A percentile compares a stretch with the other conserved stretches of the same genome.
Evolutionary conservation across 192 early-diverging fungal genomes (phyloP).

Genomic region (Cetraspora pellucida): DNA sequence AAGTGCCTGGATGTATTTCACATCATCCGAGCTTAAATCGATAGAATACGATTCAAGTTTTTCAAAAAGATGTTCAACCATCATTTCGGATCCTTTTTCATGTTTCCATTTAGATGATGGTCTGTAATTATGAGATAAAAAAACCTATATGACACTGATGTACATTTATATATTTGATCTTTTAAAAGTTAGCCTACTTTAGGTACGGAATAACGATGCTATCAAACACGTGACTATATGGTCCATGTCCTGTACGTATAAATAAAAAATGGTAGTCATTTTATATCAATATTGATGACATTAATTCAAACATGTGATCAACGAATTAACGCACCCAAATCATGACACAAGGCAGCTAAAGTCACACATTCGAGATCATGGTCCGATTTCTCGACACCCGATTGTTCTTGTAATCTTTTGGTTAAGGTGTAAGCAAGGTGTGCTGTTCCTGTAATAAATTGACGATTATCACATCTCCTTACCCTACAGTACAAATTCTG

Average conservation of each 20-base stretch:
- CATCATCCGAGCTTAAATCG: constrained; percentile 61
- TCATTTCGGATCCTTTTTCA: constrained; percentile 80
- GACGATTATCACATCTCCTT: no score
- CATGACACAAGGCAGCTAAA: constrained; percentile 92
- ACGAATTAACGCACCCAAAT: constrained; percentile 61
- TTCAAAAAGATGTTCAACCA: constrained; percentile 81
- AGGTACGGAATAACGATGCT: constrained; percentile 78
- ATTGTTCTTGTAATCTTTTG: constrained; percentile 72
- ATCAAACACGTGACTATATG: constrained; percentile 96
- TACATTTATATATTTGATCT: not conserved
- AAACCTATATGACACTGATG: not conserved
- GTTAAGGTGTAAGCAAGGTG: constrained; percentile 79
- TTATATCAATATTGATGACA: no score
- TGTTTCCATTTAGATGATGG: constrained; percentile 68
- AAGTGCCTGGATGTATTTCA: constrained; percentile 70
- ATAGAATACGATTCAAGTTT: constrained; percentile 60
- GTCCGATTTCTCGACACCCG: constrained; percentile 74
- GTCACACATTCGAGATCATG: constrained; percentile 85
- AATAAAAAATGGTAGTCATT: not conserved
- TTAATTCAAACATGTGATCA: no score
- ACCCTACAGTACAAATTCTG: no score
- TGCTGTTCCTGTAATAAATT: constrained; percentile 62
- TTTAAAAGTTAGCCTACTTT: constrained; percentile 28
- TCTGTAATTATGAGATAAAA: constrained; percentile 1
- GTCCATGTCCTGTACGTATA: constrained; percentile 79